phyloP scores from a whole-genome alignment of 2,329 filamentous ascomycete genomes.

The Fusarium irregulare region DNA sequence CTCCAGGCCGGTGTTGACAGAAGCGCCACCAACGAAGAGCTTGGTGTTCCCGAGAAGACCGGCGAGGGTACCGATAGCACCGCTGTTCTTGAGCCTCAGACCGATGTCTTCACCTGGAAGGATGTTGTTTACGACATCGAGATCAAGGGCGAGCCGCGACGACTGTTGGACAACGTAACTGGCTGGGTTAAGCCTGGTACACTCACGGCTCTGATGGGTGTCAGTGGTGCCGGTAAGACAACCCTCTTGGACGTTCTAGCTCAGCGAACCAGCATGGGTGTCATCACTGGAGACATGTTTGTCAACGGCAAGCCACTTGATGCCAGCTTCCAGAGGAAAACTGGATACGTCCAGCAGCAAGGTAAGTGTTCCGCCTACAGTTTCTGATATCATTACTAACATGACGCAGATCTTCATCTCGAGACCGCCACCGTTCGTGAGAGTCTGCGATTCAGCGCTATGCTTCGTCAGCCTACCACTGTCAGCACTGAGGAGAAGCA shows the following conservation, averaged over 20 bases:
- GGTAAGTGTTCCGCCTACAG: conserved; percentile 47
- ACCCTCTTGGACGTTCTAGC: conserved; percentile 58
- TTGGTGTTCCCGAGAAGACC: conserved; percentile 41
- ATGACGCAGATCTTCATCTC: conserved; percentile 62
- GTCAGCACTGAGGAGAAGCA: conserved; percentile 68
- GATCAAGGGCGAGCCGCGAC: conserved; percentile 78
- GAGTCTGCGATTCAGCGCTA: conserved; percentile 65
- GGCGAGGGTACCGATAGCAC: conserved; percentile 36
- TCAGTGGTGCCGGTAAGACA: conserved; percentile 61
- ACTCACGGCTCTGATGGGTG: conserved; percentile 80
- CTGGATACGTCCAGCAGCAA: conserved; percentile 75
- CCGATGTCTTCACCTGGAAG: conserved; percentile 79
- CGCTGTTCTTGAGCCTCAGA: conserved; percentile 56
- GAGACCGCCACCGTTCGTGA: conserved; percentile 67
- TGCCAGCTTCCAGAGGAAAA: conserved; percentile 71
- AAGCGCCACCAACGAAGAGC: conserved; percentile 47
- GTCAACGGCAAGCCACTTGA: conserved; percentile 70
- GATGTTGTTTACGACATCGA: conserved; percentile 77
- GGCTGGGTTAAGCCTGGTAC: conserved; percentile 94
- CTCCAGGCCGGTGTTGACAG: conserved; percentile 48
- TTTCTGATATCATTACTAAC: conserved; percentile 2
- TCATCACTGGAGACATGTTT: conserved; percentile 74
- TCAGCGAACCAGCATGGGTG: conserved; percentile 67
- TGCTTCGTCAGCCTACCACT: conserved; percentile 65
- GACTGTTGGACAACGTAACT: conserved; percentile 80